A percentile compares a stretch with the other conserved stretches of the same genome.
Conservation (phyloP, 2,329 filamentous ascomycete species). For the Penicillium italicum region DNA sequence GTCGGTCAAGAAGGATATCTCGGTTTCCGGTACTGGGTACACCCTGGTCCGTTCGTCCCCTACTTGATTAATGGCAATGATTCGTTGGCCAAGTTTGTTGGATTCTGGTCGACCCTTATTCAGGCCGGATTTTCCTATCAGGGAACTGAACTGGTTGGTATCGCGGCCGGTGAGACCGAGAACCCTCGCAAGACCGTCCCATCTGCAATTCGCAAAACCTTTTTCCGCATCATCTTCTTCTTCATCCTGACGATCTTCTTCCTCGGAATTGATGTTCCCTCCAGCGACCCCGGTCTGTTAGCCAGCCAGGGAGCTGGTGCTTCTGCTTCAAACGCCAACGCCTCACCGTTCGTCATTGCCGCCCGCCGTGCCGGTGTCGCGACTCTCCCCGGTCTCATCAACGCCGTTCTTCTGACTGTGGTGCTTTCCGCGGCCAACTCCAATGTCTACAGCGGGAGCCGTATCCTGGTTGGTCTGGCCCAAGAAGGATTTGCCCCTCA, state of each 20-base stretch:
- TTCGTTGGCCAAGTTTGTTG: constrained; percentile 59
- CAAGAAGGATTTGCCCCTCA: constrained; percentile 44
- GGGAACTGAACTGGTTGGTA: constrained; percentile 70
- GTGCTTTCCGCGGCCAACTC: constrained; percentile 43
- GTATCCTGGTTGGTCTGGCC: constrained; percentile 65
- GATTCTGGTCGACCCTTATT: constrained; percentile 53
- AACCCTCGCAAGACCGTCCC: constrained; percentile 71
- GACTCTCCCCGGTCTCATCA: constrained; percentile 38
- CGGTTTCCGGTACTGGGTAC: constrained; percentile 68
- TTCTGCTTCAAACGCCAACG: constrained; percentile 24
- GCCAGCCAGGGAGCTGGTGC: constrained; percentile 28
- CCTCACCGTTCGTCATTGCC: constrained; percentile 43
- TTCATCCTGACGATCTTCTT: constrained; percentile 52
- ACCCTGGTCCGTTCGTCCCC: constrained; percentile 65
- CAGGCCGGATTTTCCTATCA: constrained; percentile 41
- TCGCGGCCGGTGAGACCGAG: constrained; percentile 70
- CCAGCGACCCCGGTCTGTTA: constrained; percentile 52
- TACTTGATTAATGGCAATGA: constrained; percentile 58
- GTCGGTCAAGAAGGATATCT: constrained; percentile 66
- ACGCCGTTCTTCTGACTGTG: constrained; percentile 40
- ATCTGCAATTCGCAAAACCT: constrained; percentile 67
- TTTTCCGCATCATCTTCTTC: constrained; percentile 68
- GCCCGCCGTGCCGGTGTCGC: constrained; percentile 34
- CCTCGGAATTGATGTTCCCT: constrained; percentile 67
- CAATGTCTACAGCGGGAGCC: constrained; percentile 50